A percentile compares a stretch with the other conserved stretches of the same genome.
These are phyloP conservation scores for Lunularia cruciata DNA, from an alignment of 225 moss, liverwort and hornwort species.

Conservation along the genomic window DNA sequence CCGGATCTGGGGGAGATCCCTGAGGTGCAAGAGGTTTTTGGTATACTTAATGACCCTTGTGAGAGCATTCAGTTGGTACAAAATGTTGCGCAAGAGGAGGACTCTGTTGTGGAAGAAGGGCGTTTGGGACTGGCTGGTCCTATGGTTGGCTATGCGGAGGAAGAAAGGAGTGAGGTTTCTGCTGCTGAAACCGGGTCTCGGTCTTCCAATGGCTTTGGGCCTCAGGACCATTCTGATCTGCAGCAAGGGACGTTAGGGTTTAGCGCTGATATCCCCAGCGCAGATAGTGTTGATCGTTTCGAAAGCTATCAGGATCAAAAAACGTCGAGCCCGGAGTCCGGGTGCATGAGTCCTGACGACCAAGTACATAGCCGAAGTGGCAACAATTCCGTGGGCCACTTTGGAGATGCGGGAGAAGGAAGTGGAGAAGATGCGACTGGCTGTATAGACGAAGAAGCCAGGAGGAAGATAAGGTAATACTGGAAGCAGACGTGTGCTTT, in stretches of 20 bases:
- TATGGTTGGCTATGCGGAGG: constrained; percentile 6
- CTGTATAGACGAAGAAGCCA: constrained; percentile 33
- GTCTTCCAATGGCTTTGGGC: constrained; percentile 5
- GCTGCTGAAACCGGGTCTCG: neutral
- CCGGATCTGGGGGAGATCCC: neutral
- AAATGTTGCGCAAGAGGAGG: neutral
- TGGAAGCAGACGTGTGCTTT: no score
- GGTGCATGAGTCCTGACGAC: constrained; percentile 44
- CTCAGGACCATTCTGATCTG: neutral
- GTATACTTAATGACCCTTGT: neutral
- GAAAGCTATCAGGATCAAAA: constrained; percentile 18
- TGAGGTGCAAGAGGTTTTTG: neutral
- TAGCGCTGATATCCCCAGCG: no score
- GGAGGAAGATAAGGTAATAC: constrained; percentile 39
- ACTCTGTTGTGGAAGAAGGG: neutral
- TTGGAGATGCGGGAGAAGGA: neutral
- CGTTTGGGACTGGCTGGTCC: constrained; percentile 31
- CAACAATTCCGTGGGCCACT: constrained; percentile 19
- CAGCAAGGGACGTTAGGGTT: constrained; percentile 16
- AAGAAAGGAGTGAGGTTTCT: neutral
- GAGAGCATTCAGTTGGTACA: neutral
- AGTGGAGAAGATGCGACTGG: neutral
- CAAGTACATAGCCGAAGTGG: constrained; percentile 29
- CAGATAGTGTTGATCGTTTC: neutral
- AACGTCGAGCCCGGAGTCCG: constrained; percentile 36